Conservation (phyloP, 176 grass and related monocot genomes). For the Pontederia crassipes region DNA sequence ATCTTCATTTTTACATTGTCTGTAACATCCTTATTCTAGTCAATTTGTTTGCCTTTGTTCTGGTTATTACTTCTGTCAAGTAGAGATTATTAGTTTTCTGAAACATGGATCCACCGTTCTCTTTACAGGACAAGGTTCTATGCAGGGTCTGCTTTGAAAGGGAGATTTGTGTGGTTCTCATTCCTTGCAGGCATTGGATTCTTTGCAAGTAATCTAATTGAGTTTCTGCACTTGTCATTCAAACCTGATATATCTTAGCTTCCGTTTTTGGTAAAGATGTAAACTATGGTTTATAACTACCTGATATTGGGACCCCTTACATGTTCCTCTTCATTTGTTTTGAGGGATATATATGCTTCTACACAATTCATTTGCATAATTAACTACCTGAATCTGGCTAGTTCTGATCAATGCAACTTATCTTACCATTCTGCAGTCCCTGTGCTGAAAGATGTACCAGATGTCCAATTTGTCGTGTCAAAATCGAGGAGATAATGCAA, state of each 20-base stretch:
- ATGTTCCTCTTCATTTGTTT: not conserved
- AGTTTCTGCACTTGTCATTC: not conserved
- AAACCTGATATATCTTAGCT: not conserved
- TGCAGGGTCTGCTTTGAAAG: slow-evolving; percentile 62
- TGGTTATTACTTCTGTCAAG: too few species aligned
- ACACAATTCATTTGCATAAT: not conserved
- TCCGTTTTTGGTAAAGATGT: too few species aligned
- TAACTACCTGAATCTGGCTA: not conserved
- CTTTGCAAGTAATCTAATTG: slow-evolving; percentile 56
- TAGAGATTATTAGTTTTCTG: too few species aligned
- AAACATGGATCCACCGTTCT: too few species aligned
- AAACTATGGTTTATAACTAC: too few species aligned
- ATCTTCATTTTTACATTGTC: too few species aligned
- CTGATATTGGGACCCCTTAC: not conserved
- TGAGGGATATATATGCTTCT: not conserved
- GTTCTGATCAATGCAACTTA: not conserved
- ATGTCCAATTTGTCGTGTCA: too few species aligned
- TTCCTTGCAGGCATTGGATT: slow-evolving; percentile 53
- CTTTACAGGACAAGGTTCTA: slow-evolving; percentile 46
- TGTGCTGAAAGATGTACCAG: too few species aligned
- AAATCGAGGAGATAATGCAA: too few species aligned
- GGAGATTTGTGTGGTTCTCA: slow-evolving; percentile 46
- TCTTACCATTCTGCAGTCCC: not conserved
- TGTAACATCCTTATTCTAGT: too few species aligned
- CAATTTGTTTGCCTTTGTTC: too few species aligned